Conservation (phyloP, 345 rosid genomes). For the Euphorbia tirucalli region DNA sequence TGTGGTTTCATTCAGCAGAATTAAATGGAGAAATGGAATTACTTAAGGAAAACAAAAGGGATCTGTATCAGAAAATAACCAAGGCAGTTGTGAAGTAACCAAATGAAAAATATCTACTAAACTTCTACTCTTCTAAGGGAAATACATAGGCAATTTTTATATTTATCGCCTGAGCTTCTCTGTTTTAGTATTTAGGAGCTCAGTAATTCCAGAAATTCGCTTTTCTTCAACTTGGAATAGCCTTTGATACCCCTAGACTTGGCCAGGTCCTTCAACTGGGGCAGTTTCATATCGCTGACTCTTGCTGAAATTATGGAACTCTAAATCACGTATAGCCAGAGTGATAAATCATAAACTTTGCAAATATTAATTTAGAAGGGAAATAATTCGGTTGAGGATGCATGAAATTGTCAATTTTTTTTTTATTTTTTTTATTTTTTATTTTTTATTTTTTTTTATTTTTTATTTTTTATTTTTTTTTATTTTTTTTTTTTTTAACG, state of each 20-base stretch:
- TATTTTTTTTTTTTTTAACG: not conserved
- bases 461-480: too few relatives aligned
- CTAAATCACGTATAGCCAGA: not conserved
- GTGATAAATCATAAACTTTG: not conserved
- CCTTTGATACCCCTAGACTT: slow-evolving; percentile 61
- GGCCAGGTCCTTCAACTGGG: slow-evolving; percentile 63
- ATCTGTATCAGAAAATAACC: too few relatives aligned
- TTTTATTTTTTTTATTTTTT: too few relatives aligned
- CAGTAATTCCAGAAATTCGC: slow-evolving; percentile 46
- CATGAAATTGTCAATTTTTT: not conserved
- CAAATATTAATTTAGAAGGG: not conserved
- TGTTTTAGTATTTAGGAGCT: slow-evolving; percentile 23
- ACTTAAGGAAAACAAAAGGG: too few relatives aligned
- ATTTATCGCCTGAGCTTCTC: too few relatives aligned
- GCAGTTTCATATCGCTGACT: slow-evolving; percentile 46
- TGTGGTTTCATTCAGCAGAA: too few relatives aligned
- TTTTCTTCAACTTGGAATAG: slow-evolving; percentile 62
- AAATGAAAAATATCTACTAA: too few relatives aligned
- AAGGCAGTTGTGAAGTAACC: too few relatives aligned
- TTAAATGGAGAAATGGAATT: too few relatives aligned
- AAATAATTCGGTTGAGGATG: not conserved
- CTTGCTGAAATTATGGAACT: slow-evolving; percentile 13
- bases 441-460: too few relatives aligned
- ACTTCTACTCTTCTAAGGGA: too few relatives aligned
- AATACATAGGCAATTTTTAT: too few relatives aligned